Evolutionary conservation across 768 basidiomycete species (phyloP).

Genomic region (Mycena latifolia): DNA sequence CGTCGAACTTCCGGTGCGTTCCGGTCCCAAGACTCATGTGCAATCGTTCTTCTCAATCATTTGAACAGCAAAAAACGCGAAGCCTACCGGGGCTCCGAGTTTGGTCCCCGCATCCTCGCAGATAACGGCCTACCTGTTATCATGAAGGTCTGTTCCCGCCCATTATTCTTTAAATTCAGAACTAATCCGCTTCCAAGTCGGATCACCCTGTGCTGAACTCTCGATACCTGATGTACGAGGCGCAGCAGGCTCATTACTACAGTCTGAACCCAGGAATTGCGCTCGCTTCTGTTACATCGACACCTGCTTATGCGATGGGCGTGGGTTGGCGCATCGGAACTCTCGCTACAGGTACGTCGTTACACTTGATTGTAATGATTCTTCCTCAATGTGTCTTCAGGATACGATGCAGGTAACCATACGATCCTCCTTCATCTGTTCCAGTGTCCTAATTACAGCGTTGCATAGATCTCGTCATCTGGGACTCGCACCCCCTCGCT

Average conservation of each 20-base stretch:
- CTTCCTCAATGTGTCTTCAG: conserved; percentile 42
- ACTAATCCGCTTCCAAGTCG: no score
- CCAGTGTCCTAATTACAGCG: no score
- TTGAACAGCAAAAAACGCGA: conserved; percentile 60
- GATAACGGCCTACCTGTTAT: conserved; percentile 75
- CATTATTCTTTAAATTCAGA: no score
- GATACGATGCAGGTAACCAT: conserved; percentile 73
- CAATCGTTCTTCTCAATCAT: no score
- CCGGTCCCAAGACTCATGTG: neutral
- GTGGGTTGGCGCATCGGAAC: conserved; percentile 77
- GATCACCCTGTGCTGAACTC: no score
- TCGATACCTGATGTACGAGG: conserved; percentile 77
- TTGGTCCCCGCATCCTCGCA: conserved; percentile 80
- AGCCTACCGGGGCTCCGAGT: conserved; percentile 77
- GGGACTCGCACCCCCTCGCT: conserved; percentile 83
- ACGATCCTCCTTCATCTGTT: neutral
- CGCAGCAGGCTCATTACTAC: conserved; percentile 76
- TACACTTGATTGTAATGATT: neutral
- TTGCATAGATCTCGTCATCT: conserved; percentile 62
- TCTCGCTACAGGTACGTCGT: conserved; percentile 60
- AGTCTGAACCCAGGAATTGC: conserved; percentile 71
- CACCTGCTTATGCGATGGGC: conserved; percentile 74
- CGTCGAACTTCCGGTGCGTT: conserved; percentile 65
- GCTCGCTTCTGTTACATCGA: conserved; percentile 72
- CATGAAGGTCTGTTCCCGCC: conserved; percentile 72